Evolutionary conservation across 208 protist genomes (phyloP).

Genomic region (Novymonas esmeraldas): DNA sequence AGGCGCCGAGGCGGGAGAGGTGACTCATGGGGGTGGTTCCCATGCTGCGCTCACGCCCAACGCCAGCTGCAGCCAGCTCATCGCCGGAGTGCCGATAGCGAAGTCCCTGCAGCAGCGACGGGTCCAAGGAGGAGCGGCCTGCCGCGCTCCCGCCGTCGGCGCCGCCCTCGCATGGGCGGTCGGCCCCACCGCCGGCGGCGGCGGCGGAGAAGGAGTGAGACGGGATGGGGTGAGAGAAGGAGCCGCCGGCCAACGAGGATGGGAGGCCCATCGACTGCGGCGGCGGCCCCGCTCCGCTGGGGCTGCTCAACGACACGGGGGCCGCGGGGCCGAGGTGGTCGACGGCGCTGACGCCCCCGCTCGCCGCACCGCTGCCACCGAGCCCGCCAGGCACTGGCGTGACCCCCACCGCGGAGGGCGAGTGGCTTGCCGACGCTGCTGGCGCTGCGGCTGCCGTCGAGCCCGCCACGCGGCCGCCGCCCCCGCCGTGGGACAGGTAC

Average conservation of each 20-base stretch:
- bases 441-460: neutral
- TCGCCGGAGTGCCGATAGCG: conserved; percentile 1
- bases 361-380: neutral
- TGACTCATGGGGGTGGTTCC: conserved; percentile 2
- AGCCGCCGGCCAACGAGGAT: neutral
- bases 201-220: conserved; percentile 1
- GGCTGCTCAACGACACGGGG: neutral
- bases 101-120: neutral
- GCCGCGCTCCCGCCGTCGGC: neutral
- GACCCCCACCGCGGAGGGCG: neutral
- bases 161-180: neutral
- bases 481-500: conserved; percentile 39
- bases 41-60: conserved; percentile 11
- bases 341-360: neutral
- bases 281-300: neutral
- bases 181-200: neutral
- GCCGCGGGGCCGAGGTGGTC: neutral
- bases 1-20: neutral
- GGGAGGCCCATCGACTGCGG: neutral
- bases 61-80: neutral
- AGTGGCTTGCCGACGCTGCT: neutral
- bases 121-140: neutral
- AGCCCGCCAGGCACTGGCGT: neutral
- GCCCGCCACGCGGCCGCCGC: neutral
- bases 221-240: neutral